These are phyloP conservation scores for Phaseolus coccineus DNA, from an alignment of 331 rosid genomes.

Conservation along the genomic window DNA sequence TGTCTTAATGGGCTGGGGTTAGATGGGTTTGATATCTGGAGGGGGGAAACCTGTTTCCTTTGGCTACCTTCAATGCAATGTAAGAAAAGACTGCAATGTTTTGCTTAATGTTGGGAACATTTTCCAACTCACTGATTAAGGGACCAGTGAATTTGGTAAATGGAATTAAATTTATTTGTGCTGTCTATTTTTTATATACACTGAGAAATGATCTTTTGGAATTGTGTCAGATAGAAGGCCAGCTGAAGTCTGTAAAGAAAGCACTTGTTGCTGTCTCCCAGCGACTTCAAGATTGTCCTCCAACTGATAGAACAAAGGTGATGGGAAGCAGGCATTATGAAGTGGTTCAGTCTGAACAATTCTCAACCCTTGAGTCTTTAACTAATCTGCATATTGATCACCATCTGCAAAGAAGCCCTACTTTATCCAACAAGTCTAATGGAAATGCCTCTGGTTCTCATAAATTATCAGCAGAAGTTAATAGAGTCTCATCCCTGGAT, in stretches of 20 bases:
- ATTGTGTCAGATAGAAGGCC: conserved; percentile 87
- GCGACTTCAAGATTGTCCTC: conserved; percentile 70
- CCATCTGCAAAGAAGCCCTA: conserved; percentile 53
- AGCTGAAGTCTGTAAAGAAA: conserved; percentile 71
- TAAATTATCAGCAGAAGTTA: conserved; percentile 60
- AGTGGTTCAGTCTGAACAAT: conserved; percentile 56
- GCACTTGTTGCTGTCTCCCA: conserved; percentile 85
- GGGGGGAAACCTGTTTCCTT: conserved; percentile 10
- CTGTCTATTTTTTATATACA: conserved; percentile 11
- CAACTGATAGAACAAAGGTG: conserved; percentile 62
- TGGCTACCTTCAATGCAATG: conserved; percentile 10
- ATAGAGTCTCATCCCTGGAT: conserved; percentile 56
- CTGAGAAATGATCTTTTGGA: conserved; percentile 38
- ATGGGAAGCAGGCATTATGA: conserved; percentile 66
- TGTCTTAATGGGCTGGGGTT: neutral
- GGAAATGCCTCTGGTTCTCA: conserved; percentile 58
- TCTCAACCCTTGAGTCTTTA: conserved; percentile 58
- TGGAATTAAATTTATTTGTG: conserved; percentile 32
- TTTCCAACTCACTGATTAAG: conserved; percentile 17
- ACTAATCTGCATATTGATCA: conserved; percentile 59
- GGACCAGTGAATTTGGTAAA: conserved; percentile 10
- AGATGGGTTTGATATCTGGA: conserved; percentile 1
- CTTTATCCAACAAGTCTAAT: conserved; percentile 54
- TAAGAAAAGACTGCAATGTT: conserved; percentile 1
- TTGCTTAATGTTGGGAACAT: conserved; percentile 23